Conservation (phyloP, 2,329 filamentous ascomycete genomes). For the Calycina marina region DNA sequence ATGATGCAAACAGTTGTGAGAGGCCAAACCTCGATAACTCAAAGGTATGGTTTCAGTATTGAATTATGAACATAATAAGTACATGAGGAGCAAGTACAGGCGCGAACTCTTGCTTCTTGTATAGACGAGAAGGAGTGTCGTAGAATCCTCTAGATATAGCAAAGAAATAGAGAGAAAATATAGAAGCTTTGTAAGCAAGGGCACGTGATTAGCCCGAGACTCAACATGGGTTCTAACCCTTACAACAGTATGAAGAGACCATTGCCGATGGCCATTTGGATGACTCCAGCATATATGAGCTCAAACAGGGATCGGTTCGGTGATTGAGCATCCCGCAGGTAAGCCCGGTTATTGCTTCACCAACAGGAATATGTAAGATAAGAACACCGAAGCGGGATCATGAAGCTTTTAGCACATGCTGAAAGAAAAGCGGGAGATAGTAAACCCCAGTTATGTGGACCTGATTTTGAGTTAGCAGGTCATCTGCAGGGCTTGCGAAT, state of each 20-base stretch:
- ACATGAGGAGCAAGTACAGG: too few species aligned
- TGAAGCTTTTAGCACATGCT: constrained; percentile 53
- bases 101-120: too few species aligned
- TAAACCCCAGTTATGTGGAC: constrained; percentile 22
- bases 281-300: constrained; percentile 29
- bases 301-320: constrained; percentile 33
- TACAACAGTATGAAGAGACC: constrained; percentile 32
- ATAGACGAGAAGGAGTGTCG: too few species aligned
- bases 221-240: too few species aligned
- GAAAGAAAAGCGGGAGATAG: constrained; percentile 52
- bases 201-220: too few species aligned
- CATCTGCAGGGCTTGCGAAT: neutral
- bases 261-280: constrained; percentile 29
- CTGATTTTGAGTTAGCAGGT: constrained; percentile 29
- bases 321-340: constrained; percentile 31
- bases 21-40: too few species aligned
- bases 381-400: constrained; percentile 64
- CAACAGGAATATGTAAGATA: constrained; percentile 36
- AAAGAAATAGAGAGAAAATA: too few species aligned
- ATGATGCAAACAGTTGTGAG: constrained; percentile 24
- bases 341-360: constrained; percentile 1
- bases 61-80: too few species aligned
- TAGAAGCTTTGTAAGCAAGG: too few species aligned
- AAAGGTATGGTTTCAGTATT: too few species aligned
- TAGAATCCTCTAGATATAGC: too few species aligned